Conservation (phyloP, 164 flowering plant genomes). For the grape (Vitis vinifera) region ASM3070453v1 NC_081818.1:27355501-27356000, state of each 20-base stretch:
- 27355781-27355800: neutral
- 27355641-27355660: constrained; percentile 95
- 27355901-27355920: constrained; percentile 78
- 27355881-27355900: constrained; percentile 52
- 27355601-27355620: constrained; percentile 87
- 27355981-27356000: constrained; percentile 28
- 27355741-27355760: neutral
- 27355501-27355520: neutral
- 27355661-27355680: constrained; percentile 49
- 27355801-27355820: neutral
- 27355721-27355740: neutral
- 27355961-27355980: constrained; percentile 84
- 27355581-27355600: constrained; percentile 65
- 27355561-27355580: constrained; percentile 1
- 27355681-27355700: constrained; percentile 1
- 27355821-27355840: neutral
- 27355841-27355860: too few species aligned
- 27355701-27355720: constrained; percentile 1
- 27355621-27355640: constrained; percentile 79
- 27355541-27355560: neutral
- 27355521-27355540: neutral
- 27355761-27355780: neutral
- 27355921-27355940: constrained; percentile 77
- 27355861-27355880: constrained; percentile 2
- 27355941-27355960: constrained; percentile 67